Evolutionary conservation across 1,284 basidiomycete genomes (phyloP).

Genomic region (Polyporus tsugae): DNA sequence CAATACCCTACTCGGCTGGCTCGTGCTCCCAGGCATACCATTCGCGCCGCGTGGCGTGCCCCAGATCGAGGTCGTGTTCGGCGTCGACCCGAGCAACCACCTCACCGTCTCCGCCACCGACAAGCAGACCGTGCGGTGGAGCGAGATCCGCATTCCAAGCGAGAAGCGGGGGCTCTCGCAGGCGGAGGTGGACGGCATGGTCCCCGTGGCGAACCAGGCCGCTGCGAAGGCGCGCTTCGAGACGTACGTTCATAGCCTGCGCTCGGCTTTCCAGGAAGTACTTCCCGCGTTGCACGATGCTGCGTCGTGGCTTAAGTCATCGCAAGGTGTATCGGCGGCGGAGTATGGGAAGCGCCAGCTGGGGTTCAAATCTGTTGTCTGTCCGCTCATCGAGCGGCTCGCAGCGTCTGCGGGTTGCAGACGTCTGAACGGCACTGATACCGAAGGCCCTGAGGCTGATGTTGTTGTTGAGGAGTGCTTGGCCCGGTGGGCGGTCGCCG

Average conservation of each 20-base stretch:
- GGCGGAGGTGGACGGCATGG: slow-evolving; percentile 86
- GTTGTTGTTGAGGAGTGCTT: not conserved
- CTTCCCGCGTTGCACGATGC: slow-evolving; percentile 86
- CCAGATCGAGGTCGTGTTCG: slow-evolving; percentile 98
- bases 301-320: slow-evolving; percentile 89
- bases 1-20: slow-evolving; percentile 99
- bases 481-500: not conserved
- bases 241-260: slow-evolving; percentile 96
- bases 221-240: slow-evolving; percentile 89
- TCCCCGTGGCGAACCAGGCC: slow-evolving; percentile 81
- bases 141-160: slow-evolving; percentile 88
- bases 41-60: slow-evolving; percentile 98
- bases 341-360: slow-evolving; percentile 97
- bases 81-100: slow-evolving; percentile 98
- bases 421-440: not conserved
- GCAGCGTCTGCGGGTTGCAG: not conserved
- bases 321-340: slow-evolving; percentile 92
- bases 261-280: slow-evolving; percentile 89
- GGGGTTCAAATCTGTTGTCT: slow-evolving; percentile 88
- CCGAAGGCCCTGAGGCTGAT: not conserved
- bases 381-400: not conserved
- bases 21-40: slow-evolving; percentile 97
- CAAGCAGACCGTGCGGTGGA: not conserved
- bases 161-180: slow-evolving; percentile 98
- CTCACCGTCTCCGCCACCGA: slow-evolving; percentile 80